Evolutionary conservation across 495 filamentous ascomycete species (phyloP).

Genomic region (Hypoxylon fragiforme): DNA sequence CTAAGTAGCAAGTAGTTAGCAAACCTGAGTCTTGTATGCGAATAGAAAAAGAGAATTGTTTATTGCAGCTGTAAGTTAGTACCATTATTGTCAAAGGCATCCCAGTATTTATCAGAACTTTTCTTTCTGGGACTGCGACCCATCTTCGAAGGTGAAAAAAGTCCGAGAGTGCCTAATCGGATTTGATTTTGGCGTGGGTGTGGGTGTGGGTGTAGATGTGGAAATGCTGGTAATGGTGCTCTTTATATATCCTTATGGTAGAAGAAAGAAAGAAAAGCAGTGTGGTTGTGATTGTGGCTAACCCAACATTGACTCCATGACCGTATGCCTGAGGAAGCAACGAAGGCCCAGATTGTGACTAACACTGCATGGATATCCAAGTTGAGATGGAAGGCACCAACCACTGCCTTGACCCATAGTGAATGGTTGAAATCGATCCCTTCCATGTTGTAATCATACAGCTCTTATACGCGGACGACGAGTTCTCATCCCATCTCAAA

Average conservation of each 20-base stretch:
- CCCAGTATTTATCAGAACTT: background rate
- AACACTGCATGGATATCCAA: too few species aligned
- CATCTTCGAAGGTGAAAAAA: constrained; percentile 11
- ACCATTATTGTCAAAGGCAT: background rate
- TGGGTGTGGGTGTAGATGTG: background rate
- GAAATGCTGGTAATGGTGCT: too few species aligned
- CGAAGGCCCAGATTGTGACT: background rate
- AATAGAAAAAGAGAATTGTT: background rate
- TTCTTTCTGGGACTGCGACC: constrained; percentile 5
- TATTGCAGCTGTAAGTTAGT: background rate
- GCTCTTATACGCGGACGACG: background rate
- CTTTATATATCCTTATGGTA: too few species aligned
- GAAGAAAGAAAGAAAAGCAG: background rate
- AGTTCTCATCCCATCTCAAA: background rate
- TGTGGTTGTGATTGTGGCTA: background rate
- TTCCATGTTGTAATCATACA: too few species aligned
- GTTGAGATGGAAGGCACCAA: background rate
- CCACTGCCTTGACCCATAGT: background rate
- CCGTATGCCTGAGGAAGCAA: constrained; percentile 6
- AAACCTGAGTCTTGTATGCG: constrained; percentile 1
- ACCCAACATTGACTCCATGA: too few species aligned
- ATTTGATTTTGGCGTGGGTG: background rate
- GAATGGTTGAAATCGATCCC: background rate
- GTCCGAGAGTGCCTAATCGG: background rate
- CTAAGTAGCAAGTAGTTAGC: constrained; percentile 49